phyloP scores from a whole-genome alignment of 352 stramenopile species.

The Pythium brassicae region DNA sequence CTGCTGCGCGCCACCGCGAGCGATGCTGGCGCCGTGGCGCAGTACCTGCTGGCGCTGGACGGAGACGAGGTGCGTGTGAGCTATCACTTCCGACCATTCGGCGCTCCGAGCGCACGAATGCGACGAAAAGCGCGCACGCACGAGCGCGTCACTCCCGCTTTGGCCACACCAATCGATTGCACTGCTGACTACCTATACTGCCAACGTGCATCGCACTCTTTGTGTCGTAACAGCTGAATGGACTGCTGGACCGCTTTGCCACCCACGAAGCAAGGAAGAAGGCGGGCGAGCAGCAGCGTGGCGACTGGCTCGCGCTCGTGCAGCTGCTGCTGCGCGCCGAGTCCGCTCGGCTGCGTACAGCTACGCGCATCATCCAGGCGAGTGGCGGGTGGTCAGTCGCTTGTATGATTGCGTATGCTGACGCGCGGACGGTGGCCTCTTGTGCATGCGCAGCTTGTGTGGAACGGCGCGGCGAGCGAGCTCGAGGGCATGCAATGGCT shows the following conservation, averaged over 20 bases:
- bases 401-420: neutral
- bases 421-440: neutral
- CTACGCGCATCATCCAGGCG: slow-evolving; percentile 52
- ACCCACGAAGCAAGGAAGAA: slow-evolving; percentile 41
- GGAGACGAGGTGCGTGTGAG: slow-evolving; percentile 39
- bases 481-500: slow-evolving; percentile 73
- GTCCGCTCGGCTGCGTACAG: slow-evolving; percentile 42
- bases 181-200: neutral
- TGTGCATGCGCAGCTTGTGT: slow-evolving; percentile 25
- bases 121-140: slow-evolving; percentile 32
- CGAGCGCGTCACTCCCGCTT: neutral
- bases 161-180: too few relatives aligned
- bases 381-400: neutral
- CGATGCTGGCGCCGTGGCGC: slow-evolving; percentile 53
- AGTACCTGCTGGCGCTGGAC: slow-evolving; percentile 59
- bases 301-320: slow-evolving; percentile 64
- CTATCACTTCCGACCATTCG: too few relatives aligned
- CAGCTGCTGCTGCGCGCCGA: slow-evolving; percentile 56
- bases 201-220: neutral
- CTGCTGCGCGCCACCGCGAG: slow-evolving; percentile 57
- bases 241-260: slow-evolving; percentile 51
- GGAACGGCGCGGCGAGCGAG: slow-evolving; percentile 48
- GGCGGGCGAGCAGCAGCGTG: slow-evolving; percentile 24
- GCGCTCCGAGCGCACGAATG: slow-evolving; percentile 35
- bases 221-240: slow-evolving; percentile 36